A percentile compares a stretch with the other conserved stretches of the same genome.
phyloP scores from a whole-genome alignment of 768 basidiomycete species.

The Russula sp. region DNA sequence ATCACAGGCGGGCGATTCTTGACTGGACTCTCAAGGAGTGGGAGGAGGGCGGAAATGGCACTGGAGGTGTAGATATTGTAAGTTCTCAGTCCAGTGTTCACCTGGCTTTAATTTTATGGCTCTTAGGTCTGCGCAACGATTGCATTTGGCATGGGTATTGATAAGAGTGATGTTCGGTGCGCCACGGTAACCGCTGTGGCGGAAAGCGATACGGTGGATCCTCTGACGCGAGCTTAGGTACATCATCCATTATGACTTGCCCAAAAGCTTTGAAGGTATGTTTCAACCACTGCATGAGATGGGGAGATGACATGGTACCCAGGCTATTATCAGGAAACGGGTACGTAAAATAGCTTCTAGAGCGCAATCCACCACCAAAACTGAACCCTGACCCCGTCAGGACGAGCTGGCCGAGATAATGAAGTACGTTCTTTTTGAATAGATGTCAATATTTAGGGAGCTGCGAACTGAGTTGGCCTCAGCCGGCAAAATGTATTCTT shows the following conservation, averaged over 20 bases:
- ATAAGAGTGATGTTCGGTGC: slow-evolving; percentile 70
- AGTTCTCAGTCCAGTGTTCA: slow-evolving; percentile 22
- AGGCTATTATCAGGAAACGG: slow-evolving; percentile 89
- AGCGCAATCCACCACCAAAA: background rate
- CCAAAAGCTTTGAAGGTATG: slow-evolving; percentile 76
- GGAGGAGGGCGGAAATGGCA: slow-evolving; percentile 44
- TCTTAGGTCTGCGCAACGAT: slow-evolving; percentile 67
- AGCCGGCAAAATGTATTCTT: slow-evolving; percentile 76
- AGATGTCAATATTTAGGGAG: background rate
- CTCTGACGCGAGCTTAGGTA: slow-evolving; percentile 37
- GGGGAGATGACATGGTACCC: background rate
- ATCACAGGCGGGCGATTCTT: slow-evolving; percentile 39
- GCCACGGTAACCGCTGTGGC: slow-evolving; percentile 1
- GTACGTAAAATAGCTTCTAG: slow-evolving; percentile 30
- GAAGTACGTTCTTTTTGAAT: slow-evolving; percentile 37
- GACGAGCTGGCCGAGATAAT: slow-evolving; percentile 76
- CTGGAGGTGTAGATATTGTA: slow-evolving; percentile 57
- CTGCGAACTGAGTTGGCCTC: background rate
- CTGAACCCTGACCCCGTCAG: slow-evolving; percentile 30
- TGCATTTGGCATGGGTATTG: slow-evolving; percentile 84
- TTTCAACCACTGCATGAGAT: background rate
- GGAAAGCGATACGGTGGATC: background rate
- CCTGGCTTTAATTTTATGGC: background rate
- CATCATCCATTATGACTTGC: slow-evolving; percentile 75
- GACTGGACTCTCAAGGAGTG: slow-evolving; percentile 51